Percentiles rank a stretch among this genome's conserved stretches.
Evolutionary conservation across 2,329 filamentous ascomycete species (phyloP).

Genomic region (Zasmidium cellare): DNA sequence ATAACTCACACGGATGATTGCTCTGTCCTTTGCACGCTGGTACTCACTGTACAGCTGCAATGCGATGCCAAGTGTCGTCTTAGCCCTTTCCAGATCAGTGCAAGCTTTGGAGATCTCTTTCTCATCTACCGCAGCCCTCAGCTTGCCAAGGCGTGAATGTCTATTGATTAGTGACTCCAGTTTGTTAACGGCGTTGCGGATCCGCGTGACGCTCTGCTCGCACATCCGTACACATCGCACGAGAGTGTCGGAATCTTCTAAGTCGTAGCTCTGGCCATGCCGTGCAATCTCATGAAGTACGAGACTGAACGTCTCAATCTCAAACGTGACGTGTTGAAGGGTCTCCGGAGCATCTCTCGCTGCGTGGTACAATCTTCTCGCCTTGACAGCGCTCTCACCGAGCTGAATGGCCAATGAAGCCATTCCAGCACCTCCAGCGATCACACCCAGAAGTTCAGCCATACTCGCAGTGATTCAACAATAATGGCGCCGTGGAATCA

Average conservation of each 20-base stretch:
- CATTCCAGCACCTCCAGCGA: slow-evolving; percentile 15
- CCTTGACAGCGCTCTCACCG: slow-evolving; percentile 11
- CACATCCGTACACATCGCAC: background rate
- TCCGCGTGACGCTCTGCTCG: background rate
- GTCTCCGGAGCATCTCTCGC: slow-evolving; percentile 8
- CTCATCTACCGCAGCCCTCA: background rate
- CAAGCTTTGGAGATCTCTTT: background rate
- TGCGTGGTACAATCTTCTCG: slow-evolving; percentile 8
- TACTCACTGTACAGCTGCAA: background rate
- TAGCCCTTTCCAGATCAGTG: background rate
- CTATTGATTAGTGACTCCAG: background rate
- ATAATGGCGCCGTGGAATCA: no score
- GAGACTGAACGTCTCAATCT: slow-evolving; percentile 6
- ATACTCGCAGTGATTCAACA: background rate
- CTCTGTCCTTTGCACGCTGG: no score
- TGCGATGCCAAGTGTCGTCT: background rate
- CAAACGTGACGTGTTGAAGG: background rate
- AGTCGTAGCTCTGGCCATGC: background rate
- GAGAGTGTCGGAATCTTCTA: background rate
- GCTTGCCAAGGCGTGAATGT: background rate
- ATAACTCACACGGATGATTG: no score
- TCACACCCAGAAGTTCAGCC: slow-evolving; percentile 11
- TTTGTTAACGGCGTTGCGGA: background rate
- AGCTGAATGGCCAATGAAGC: slow-evolving; percentile 18
- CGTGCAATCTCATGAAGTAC: background rate